Conservation (phyloP, 306 rosid species). For the Abrus pulchellus region DNA sequence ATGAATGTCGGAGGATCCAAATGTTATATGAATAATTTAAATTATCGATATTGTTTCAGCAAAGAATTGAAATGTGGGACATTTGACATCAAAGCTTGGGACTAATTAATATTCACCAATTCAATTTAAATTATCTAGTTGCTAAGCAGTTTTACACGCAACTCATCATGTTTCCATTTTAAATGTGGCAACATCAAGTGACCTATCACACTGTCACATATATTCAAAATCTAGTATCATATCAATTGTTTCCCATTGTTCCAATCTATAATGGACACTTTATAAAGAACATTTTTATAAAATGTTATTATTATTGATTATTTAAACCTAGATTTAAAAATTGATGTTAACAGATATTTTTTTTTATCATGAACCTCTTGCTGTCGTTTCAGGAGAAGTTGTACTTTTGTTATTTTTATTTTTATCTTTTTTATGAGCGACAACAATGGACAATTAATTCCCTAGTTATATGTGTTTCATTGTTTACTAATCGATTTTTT, state of each 20-base stretch:
- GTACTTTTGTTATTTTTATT: too few species aligned
- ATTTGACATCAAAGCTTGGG: neutral
- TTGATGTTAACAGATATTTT: too few species aligned
- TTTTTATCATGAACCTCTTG: too few species aligned
- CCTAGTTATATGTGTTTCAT: too few species aligned
- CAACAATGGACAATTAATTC: too few species aligned
- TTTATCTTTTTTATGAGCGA: too few species aligned
- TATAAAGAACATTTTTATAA: too few species aligned
- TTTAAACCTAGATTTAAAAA: too few species aligned
- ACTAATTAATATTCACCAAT: neutral
- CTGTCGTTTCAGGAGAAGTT: too few species aligned
- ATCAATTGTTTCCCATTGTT: conserved; percentile 33
- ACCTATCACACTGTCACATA: neutral
- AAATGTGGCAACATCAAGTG: conserved; percentile 41
- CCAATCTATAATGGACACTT: conserved; percentile 1
- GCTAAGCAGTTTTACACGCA: neutral
- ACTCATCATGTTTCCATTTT: conserved; percentile 23
- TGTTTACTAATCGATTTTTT: too few species aligned
- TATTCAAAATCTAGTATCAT: neutral
- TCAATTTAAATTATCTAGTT: too few species aligned
- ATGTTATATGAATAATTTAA: conserved; percentile 23
- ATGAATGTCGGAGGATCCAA: neutral
- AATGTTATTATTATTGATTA: too few species aligned
- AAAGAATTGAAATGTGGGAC: conserved; percentile 19
- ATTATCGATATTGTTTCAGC: conserved; percentile 2